These are phyloP conservation scores for Pseudogymnoascus sp. DNA, from an alignment of 2,329 filamentous ascomycete species.

Conservation along the genomic window DNA sequence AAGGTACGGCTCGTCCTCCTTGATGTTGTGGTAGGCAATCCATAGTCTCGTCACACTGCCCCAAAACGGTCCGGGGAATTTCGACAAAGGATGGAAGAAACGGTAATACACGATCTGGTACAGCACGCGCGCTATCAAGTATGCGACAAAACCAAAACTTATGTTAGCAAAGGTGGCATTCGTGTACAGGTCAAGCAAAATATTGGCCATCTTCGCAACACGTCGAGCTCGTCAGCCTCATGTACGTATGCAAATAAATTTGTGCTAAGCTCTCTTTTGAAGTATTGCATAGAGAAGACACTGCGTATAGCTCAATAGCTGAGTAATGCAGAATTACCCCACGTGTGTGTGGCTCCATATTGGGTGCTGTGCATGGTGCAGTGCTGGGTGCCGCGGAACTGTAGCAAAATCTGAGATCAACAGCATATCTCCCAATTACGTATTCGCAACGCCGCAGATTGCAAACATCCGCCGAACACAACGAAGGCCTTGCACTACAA, in stretches of 20 bases:
- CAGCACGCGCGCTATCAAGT: constrained; percentile 20
- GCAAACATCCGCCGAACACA: background rate
- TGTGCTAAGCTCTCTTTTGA: background rate
- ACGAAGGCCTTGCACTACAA: background rate
- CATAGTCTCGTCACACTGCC: constrained; percentile 44
- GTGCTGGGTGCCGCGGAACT: background rate
- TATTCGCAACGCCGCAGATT: background rate
- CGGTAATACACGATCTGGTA: constrained; percentile 42
- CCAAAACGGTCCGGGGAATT: constrained; percentile 48
- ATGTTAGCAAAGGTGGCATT: constrained; percentile 12
- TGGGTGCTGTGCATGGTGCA: background rate
- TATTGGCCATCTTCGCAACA: background rate
- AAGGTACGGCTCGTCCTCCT: constrained; percentile 36
- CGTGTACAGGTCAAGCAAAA: background rate
- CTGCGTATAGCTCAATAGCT: background rate
- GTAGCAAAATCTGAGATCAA: background rate
- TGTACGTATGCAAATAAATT: background rate
- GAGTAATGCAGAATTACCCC: background rate
- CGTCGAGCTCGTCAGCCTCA: background rate
- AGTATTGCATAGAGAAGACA: background rate
- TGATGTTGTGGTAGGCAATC: constrained; percentile 43
- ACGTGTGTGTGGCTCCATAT: background rate
- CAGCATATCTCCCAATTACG: background rate
- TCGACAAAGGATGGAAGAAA: constrained; percentile 43
- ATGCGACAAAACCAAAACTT: constrained; percentile 8